Percentiles rank a stretch among this genome's conserved stretches.
Evolutionary conservation across 257 asterid genomes (phyloP).

Genomic region (Marsdenia floribunda): DNA sequence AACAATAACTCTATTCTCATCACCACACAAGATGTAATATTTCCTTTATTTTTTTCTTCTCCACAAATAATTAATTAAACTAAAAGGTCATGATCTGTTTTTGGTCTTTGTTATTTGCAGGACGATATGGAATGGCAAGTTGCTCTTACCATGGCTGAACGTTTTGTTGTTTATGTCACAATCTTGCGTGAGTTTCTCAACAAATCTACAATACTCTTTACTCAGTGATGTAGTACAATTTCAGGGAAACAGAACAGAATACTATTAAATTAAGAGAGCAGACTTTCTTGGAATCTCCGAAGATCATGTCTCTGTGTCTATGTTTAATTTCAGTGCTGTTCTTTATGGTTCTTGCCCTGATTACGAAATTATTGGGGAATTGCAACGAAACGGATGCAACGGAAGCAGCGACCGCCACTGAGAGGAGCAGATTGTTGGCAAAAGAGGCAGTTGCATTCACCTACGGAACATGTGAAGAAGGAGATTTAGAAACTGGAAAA

Average conservation of each 20-base stretch:
- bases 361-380: conserved; percentile 35
- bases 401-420: conserved; percentile 12
- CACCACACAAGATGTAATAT: conserved; percentile 9
- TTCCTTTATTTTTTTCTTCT: neutral
- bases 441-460: conserved; percentile 25
- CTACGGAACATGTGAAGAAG: conserved; percentile 41
- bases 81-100: neutral
- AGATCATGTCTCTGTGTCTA: too few relatives aligned
- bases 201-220: too few relatives aligned
- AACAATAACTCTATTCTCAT: conserved; percentile 1
- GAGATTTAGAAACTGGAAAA: conserved; percentile 37
- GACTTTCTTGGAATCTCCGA: neutral
- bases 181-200: conserved; percentile 25
- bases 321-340: conserved; percentile 26
- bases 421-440: conserved; percentile 32
- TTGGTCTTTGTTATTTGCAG: neutral
- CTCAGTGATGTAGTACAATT: too few relatives aligned
- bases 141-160: conserved; percentile 14
- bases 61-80: neutral
- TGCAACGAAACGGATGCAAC: neutral
- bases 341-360: conserved; percentile 33
- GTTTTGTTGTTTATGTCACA: conserved; percentile 15
- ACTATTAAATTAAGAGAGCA: neutral
- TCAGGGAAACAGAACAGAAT: neutral
- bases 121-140: conserved; percentile 11